These are phyloP conservation scores for Lentinula lateritia DNA, from an alignment of 768 basidiomycete genomes.

Conservation along the genomic window DNA sequence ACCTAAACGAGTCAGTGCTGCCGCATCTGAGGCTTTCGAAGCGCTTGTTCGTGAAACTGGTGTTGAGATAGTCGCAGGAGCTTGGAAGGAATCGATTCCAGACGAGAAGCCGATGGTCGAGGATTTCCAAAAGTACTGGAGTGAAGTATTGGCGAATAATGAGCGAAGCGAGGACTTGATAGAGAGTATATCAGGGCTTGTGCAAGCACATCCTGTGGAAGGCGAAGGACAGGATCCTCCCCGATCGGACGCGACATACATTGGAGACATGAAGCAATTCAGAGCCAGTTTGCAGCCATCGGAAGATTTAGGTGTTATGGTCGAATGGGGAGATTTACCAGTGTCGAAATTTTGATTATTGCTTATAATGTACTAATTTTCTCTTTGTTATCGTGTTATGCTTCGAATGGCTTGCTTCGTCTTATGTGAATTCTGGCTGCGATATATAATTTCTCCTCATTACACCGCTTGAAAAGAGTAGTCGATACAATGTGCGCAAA, in stretches of 20 bases:
- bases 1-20: slow-evolving; percentile 54
- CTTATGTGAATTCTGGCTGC: no score
- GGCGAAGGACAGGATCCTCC: slow-evolving; percentile 44
- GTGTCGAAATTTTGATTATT: slow-evolving; percentile 39
- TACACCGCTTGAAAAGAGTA: background rate
- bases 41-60: slow-evolving; percentile 40
- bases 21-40: slow-evolving; percentile 61
- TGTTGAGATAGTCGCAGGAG: slow-evolving; percentile 43
- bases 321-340: slow-evolving; percentile 72
- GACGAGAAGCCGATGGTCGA: slow-evolving; percentile 50
- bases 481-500: background rate
- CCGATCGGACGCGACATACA: slow-evolving; percentile 46
- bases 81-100: slow-evolving; percentile 47
- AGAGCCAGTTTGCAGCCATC: slow-evolving; percentile 52
- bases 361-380: background rate
- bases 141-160: slow-evolving; percentile 28
- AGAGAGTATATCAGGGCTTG: slow-evolving; percentile 48
- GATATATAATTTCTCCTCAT: background rate
- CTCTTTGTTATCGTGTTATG: background rate
- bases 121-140: slow-evolving; percentile 67
- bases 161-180: slow-evolving; percentile 43
- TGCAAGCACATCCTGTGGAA: slow-evolving; percentile 49
- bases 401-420: background rate
- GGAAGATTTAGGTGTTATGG: slow-evolving; percentile 59
- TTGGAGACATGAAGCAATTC: slow-evolving; percentile 64